Evolutionary conservation across 257 asterid genomes (phyloP).

Genomic region (Lavandula angustifolia): DNA sequence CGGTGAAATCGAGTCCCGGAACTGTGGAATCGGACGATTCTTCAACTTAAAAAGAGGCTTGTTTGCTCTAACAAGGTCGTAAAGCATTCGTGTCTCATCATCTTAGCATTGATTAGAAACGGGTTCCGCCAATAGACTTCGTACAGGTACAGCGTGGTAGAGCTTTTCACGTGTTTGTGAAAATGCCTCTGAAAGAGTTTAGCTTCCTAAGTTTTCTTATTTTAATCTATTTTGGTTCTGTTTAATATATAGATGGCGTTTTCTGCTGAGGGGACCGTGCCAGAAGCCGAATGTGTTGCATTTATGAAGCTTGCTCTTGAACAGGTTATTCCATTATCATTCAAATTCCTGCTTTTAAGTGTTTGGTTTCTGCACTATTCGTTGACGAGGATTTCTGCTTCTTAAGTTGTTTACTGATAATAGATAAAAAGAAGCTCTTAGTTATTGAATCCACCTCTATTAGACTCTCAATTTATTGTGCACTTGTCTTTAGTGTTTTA

Average conservation of each 20-base stretch:
- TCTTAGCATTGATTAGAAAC: no score
- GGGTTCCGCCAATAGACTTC: no score
- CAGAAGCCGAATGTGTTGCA: conserved; percentile 32
- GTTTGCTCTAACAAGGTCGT: no score
- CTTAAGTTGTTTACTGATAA: neutral
- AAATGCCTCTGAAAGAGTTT: conserved; percentile 25
- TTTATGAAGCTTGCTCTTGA: conserved; percentile 78
- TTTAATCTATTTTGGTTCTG: conserved; percentile 21
- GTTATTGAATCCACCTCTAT: neutral
- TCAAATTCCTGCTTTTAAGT: conserved; percentile 4
- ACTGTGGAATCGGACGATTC: no score
- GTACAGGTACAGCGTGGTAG: neutral
- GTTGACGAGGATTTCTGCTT: conserved; percentile 8
- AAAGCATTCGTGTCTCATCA: no score
- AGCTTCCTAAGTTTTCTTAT: neutral
- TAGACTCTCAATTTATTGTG: neutral
- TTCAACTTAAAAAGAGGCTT: no score
- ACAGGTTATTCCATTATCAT: conserved; percentile 44
- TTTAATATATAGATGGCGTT: conserved; percentile 41
- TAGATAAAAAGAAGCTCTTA: neutral
- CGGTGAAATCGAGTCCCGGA: no score
- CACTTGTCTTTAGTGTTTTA: neutral
- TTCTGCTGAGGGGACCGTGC: conserved; percentile 30
- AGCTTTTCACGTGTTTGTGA: conserved; percentile 27
- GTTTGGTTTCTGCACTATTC: conserved; percentile 2